A percentile compares a stretch with the other conserved stretches of the same genome.
These are phyloP conservation scores for Trametes cingulata DNA, from an alignment of 768 basidiomycete species.

Conservation along the genomic window DNA sequence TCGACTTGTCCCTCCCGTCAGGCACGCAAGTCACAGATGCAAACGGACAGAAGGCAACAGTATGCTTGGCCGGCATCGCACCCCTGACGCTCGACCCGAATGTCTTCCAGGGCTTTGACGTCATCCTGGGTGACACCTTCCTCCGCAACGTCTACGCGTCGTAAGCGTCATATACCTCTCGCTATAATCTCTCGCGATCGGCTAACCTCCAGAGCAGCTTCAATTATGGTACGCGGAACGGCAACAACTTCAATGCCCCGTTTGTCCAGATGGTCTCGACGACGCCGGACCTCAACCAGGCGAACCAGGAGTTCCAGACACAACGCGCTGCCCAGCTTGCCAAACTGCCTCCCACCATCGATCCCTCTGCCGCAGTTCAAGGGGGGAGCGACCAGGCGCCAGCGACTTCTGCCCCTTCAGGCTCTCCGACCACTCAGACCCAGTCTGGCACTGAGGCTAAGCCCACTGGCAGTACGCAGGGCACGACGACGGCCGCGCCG, in stretches of 20 bases:
- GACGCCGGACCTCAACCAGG: constrained; percentile 13
- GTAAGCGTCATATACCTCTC: constrained; percentile 22
- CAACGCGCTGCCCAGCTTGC: constrained; percentile 20
- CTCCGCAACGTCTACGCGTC: constrained; percentile 37
- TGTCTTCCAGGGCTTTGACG: constrained; percentile 25
- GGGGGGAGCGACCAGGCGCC: too few relatives aligned
- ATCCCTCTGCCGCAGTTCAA: too few relatives aligned
- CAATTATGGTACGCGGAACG: too few relatives aligned
- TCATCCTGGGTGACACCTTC: constrained; percentile 37
- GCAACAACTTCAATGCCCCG: constrained; percentile 24
- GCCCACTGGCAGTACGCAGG: too few relatives aligned
- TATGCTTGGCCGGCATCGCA: constrained; percentile 33
- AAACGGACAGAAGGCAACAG: constrained; percentile 21
- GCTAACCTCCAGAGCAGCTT: constrained; percentile 14
- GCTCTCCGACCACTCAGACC: too few relatives aligned
- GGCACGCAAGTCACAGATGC: constrained; percentile 24
- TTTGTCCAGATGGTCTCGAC: constrained; percentile 36
- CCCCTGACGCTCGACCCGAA: constrained; percentile 20
- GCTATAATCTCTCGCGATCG: too few relatives aligned
- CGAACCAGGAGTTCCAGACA: constrained; percentile 28
- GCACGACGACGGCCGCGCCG: too few relatives aligned
- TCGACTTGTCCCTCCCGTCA: constrained; percentile 31
- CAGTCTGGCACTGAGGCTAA: too few relatives aligned
- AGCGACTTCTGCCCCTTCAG: too few relatives aligned
- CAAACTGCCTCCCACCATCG: not conserved